Conservation (phyloP, 2,329 filamentous ascomycete species). For the Stemphylium vesicarium region DNA sequence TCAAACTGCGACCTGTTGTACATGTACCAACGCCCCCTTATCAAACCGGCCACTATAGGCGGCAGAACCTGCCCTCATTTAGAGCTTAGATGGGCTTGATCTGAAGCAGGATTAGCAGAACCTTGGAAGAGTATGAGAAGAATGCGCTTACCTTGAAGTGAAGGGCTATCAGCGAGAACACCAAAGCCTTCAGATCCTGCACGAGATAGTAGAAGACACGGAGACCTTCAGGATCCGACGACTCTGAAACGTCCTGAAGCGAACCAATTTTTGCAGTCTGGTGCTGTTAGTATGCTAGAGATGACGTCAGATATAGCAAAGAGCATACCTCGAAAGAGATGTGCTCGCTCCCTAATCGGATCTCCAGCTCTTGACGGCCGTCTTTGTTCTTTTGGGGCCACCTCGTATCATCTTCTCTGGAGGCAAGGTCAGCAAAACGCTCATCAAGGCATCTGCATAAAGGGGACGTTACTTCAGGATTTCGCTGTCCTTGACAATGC, state of each 20-base stretch:
- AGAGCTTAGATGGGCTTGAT: conserved; percentile 72
- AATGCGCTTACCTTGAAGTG: conserved; percentile 80
- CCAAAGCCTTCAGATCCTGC: conserved; percentile 93
- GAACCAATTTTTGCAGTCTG: conserved; percentile 98
- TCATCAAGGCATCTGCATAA: not conserved
- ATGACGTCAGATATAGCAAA: not conserved
- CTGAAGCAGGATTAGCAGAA: conserved; percentile 41
- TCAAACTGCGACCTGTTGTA: conserved; percentile 1
- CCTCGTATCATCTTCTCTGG: conserved; percentile 94
- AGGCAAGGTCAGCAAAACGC: conserved; percentile 31
- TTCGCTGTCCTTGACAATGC: conserved; percentile 95
- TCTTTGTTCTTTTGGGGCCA: conserved; percentile 99
- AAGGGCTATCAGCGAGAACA: conserved; percentile 93
- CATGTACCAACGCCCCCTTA: not conserved
- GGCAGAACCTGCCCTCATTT: not conserved
- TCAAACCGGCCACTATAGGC: not conserved
- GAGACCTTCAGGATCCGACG: conserved; percentile 91
- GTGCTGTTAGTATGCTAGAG: conserved; percentile 24
- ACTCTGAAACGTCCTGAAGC: conserved; percentile 94
- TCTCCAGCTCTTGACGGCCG: conserved; percentile 94
- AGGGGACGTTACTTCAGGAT: conserved; percentile 81
- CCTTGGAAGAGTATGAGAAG: too few relatives aligned
- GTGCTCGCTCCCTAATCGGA: conserved; percentile 90
- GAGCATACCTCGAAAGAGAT: conserved; percentile 89
- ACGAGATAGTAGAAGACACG: conserved; percentile 99